Conservation (phyloP, 352 stramenopile species). For the Pythium aphanidermatum region DNA sequence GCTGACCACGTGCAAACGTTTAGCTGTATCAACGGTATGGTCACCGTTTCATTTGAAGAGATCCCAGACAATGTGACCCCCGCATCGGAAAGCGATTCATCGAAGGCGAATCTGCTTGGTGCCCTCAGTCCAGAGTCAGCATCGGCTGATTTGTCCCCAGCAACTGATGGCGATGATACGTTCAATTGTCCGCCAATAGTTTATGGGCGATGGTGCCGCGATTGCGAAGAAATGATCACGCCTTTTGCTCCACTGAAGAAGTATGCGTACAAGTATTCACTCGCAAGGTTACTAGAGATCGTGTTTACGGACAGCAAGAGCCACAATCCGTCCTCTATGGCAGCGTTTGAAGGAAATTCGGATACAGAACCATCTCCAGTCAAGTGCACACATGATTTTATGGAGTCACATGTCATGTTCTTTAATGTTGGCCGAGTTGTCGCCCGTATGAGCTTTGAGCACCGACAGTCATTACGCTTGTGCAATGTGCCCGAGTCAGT, state of each 20-base stretch:
- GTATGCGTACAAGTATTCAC: slow-evolving; percentile 96
- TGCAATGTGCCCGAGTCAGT: slow-evolving; percentile 12
- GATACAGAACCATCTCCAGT: slow-evolving; percentile 3
- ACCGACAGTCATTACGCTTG: slow-evolving; percentile 30
- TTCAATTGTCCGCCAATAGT: slow-evolving; percentile 71
- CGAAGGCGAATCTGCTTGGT: slow-evolving; percentile 38
- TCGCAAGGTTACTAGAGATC: slow-evolving; percentile 97
- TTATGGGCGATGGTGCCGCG: slow-evolving; percentile 97
- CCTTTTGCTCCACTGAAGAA: slow-evolving; percentile 84
- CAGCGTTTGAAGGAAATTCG: background rate
- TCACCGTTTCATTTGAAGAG: slow-evolving; percentile 81
- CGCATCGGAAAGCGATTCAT: slow-evolving; percentile 13
- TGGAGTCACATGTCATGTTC: slow-evolving; percentile 69
- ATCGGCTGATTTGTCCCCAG: too few relatives aligned
- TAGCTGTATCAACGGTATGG: slow-evolving; percentile 57
- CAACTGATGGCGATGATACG: slow-evolving; percentile 1
- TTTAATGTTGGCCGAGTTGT: slow-evolving; percentile 77
- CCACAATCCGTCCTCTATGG: slow-evolving; percentile 16
- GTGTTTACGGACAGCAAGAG: slow-evolving; percentile 87
- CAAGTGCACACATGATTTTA: slow-evolving; percentile 41
- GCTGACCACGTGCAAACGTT: slow-evolving; percentile 81
- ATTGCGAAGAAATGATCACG: slow-evolving; percentile 91
- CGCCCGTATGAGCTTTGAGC: slow-evolving; percentile 58
- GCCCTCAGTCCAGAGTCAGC: slow-evolving; percentile 24
- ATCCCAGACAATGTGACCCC: slow-evolving; percentile 38